phyloP scores from a whole-genome alignment of 768 basidiomycete species.

The Suillus luteus region DNA sequence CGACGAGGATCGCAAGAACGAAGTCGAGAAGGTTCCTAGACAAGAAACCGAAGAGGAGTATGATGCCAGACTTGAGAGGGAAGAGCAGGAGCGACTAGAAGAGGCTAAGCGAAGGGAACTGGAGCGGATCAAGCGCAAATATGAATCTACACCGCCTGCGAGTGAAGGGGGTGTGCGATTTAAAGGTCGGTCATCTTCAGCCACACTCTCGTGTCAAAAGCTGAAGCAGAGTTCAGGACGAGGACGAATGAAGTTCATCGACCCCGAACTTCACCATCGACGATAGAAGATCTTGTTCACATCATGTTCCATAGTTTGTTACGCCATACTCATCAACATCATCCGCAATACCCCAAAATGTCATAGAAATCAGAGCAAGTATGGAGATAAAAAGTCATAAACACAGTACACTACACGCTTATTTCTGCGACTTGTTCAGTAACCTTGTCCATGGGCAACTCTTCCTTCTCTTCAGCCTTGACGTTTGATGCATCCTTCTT shows the following conservation, averaged over 20 bases:
- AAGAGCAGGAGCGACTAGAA: conserved; percentile 62
- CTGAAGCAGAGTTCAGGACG: conserved; percentile 42
- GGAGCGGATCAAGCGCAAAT: conserved; percentile 45
- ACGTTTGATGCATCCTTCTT: conserved; percentile 25
- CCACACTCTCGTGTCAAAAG: neutral
- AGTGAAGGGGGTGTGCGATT: conserved; percentile 56
- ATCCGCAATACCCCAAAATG: conserved; percentile 6
- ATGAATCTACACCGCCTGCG: conserved; percentile 35
- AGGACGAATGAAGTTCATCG: conserved; percentile 67
- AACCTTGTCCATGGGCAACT: conserved; percentile 14
- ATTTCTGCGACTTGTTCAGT: conserved; percentile 22
- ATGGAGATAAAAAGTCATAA: conserved; percentile 18
- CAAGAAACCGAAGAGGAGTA: conserved; percentile 75
- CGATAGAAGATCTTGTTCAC: conserved; percentile 17
- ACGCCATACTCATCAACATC: conserved; percentile 9
- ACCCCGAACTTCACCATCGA: conserved; percentile 50
- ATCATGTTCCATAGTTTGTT: neutral
- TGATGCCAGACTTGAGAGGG: conserved; percentile 64
- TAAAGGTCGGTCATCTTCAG: conserved; percentile 48
- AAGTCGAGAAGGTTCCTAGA: conserved; percentile 14
- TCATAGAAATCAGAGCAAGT: conserved; percentile 18
- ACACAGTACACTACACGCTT: conserved; percentile 17
- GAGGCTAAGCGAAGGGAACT: conserved; percentile 49
- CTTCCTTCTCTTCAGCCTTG: conserved; percentile 20
- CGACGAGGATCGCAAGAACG: conserved; percentile 15